Evolutionary conservation across 2,329 filamentous ascomycete species (phyloP).

Genomic region (Talaromyces sp.): DNA sequence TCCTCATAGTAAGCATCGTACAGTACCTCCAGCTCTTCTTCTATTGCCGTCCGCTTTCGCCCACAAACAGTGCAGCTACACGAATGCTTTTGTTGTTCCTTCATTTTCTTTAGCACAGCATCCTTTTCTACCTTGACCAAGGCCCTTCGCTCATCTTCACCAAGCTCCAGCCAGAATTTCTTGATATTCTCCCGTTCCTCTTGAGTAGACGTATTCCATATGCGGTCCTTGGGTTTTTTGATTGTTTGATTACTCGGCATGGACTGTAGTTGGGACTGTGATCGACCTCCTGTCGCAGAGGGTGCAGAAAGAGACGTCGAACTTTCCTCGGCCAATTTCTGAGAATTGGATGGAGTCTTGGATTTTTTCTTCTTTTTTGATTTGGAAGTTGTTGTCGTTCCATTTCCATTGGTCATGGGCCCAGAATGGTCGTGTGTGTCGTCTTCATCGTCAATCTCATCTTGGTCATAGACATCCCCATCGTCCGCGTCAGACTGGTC

Average conservation of each 20-base stretch:
- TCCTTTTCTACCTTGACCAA: conserved; percentile 98
- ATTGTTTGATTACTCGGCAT: conserved; percentile 20
- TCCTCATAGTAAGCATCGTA: conserved; percentile 99
- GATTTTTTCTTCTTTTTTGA: conserved; percentile 42
- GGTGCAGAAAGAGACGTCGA: conserved; percentile 39
- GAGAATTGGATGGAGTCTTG: conserved; percentile 33
- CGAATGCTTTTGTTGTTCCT: conserved; percentile 98
- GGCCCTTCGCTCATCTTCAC: conserved; percentile 90
- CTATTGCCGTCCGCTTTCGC: conserved; percentile 91
- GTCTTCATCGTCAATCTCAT: conserved; percentile 49
- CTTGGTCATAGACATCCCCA: conserved; percentile 48
- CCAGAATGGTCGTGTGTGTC: conserved; percentile 35
- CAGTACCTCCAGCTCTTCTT: conserved; percentile 93
- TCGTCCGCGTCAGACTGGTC: conserved; percentile 34
- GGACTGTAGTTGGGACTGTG: conserved; percentile 42
- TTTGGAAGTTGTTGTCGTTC: conserved; percentile 35
- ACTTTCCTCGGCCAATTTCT: conserved; percentile 32
- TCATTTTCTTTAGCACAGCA: conserved; percentile 97
- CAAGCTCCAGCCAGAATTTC: conserved; percentile 93
- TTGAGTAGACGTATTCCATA: conserved; percentile 94
- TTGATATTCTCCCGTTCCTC: conserved; percentile 97
- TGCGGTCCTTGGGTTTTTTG: conserved; percentile 68
- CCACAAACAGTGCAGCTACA: conserved; percentile 98
- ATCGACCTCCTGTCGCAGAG: conserved; percentile 39
- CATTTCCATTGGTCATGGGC: conserved; percentile 23